Conservation (phyloP, 140 eudicot species). For the Erigeron philadelphicus region DNA sequence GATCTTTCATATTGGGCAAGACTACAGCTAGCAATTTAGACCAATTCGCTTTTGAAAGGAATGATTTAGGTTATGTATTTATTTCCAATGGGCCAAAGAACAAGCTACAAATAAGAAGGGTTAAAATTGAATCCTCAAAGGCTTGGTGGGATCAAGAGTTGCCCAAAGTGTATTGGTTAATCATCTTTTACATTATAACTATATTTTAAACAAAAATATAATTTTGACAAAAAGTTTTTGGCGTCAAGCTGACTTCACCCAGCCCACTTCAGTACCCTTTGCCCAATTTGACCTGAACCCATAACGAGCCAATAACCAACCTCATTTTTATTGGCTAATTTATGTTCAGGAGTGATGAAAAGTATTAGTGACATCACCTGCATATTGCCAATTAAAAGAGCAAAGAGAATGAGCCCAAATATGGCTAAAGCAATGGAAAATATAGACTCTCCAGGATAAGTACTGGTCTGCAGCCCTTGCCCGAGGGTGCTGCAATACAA, state of each 20-base stretch:
- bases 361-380: conserved; percentile 49
- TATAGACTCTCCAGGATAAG: conserved; percentile 73
- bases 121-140: too few species aligned
- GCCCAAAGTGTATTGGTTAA: too few species aligned
- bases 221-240: too few species aligned
- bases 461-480: conserved; percentile 89
- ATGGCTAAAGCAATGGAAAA: conserved; percentile 77
- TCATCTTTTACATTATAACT: too few species aligned
- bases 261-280: neutral
- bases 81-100: neutral
- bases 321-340: neutral
- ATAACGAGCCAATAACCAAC: neutral
- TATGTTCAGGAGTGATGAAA: neutral
- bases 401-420: conserved; percentile 85
- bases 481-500: conserved; percentile 70
- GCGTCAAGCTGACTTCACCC: too few species aligned
- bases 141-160: too few species aligned
- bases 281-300: neutral
- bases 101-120: too few species aligned
- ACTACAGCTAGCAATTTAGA: neutral
- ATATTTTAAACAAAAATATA: too few species aligned
- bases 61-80: neutral
- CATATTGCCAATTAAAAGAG: conserved; percentile 84
- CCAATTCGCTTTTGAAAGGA: neutral
- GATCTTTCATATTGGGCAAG: too few species aligned